phyloP scores from a whole-genome alignment of 352 stramenopile genomes.

The Aphanomyces cochlioides region DNA sequence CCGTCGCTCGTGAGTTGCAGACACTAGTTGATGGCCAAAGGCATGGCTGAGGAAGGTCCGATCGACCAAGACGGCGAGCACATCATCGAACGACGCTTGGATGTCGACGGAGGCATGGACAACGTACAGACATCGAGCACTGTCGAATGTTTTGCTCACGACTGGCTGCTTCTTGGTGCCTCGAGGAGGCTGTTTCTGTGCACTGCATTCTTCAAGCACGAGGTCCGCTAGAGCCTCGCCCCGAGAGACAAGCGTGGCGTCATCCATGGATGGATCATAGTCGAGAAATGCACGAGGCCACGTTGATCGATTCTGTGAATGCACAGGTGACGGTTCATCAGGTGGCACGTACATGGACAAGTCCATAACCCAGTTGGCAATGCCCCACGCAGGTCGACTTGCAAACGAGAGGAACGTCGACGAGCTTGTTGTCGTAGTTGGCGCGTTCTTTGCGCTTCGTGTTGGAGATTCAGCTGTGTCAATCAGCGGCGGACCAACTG shows the following conservation, averaged over 20 bases:
- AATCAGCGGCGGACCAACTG: constrained; percentile 8
- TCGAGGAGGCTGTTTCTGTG: neutral
- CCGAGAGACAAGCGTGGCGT: neutral
- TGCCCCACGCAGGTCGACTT: neutral
- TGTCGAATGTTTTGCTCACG: constrained; percentile 13
- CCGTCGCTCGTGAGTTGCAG: neutral
- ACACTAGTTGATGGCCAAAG: constrained; percentile 5
- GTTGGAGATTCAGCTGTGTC: neutral
- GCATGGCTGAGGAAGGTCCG: neutral
- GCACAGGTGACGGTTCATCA: neutral
- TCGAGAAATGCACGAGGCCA: constrained; percentile 16
- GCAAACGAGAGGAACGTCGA: neutral
- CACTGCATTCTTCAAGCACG: constrained; percentile 7
- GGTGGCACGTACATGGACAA: constrained; percentile 11
- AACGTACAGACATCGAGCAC: constrained; percentile 9
- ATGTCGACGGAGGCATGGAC: constrained; percentile 10
- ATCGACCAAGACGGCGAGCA: neutral
- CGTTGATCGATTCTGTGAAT: neutral
- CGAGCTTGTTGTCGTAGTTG: neutral
- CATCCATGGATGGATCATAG: constrained; percentile 8
- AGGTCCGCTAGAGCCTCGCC: neutral
- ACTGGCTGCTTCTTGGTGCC: neutral
- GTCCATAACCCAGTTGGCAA: constrained; percentile 15
- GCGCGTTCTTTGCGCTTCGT: neutral
- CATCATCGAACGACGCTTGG: constrained; percentile 7